These are phyloP conservation scores for Taphrina pruni DNA, from an alignment of 1,139 yeast genomes.

Conservation along the genomic window DNA sequence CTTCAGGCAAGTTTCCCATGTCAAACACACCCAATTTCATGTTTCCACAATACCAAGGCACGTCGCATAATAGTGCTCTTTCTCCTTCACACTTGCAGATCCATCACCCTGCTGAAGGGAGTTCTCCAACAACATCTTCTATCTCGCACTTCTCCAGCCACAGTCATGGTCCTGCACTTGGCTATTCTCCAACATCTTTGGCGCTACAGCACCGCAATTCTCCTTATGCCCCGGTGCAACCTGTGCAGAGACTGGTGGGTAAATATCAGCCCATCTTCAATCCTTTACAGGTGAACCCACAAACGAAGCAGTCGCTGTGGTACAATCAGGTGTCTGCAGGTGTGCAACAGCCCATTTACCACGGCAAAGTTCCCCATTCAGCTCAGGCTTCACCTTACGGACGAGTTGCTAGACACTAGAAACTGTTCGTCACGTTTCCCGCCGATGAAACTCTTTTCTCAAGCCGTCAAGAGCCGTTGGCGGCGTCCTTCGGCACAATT, in stretches of 20 bases:
- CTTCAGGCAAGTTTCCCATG: background rate
- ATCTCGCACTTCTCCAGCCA: conserved; percentile 24
- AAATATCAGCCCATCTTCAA: conserved; percentile 26
- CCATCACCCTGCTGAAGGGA: background rate
- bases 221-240: conserved; percentile 39
- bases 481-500: too few species aligned
- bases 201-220: conserved; percentile 38
- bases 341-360: conserved; percentile 11
- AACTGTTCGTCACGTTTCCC: too few species aligned
- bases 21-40: background rate
- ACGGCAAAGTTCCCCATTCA: conserved; percentile 9
- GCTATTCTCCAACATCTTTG: conserved; percentile 37
- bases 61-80: background rate
- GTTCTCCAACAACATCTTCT: conserved; percentile 19
- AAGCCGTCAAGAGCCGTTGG: too few species aligned
- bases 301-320: conserved; percentile 24
- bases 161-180: conserved; percentile 24
- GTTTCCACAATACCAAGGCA: conserved; percentile 15
- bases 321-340: conserved; percentile 27
- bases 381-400: conserved; percentile 10
- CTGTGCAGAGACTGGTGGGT: conserved; percentile 31
- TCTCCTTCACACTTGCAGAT: conserved; percentile 25
- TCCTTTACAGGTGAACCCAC: conserved; percentile 10
- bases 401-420: background rate
- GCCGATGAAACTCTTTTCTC: too few species aligned